These are phyloP conservation scores for Kwoniella sp. DNA, from an alignment of 768 basidiomycete genomes.

Conservation along the genomic window DNA sequence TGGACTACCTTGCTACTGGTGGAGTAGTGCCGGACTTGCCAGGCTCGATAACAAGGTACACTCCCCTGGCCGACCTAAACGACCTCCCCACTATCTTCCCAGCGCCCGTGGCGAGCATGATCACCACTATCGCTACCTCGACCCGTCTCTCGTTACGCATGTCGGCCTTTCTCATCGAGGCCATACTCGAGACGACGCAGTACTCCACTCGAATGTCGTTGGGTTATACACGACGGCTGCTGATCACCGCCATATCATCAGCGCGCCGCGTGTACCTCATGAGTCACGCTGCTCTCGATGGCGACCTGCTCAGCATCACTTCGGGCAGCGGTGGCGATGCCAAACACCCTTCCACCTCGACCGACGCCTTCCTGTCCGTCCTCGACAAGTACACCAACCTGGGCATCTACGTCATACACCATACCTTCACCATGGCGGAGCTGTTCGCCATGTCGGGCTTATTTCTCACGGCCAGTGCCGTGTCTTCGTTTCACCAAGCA, in stretches of 20 bases:
- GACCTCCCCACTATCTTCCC: conserved; percentile 46
- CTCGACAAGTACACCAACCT: conserved; percentile 52
- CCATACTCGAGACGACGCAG: conserved; percentile 45
- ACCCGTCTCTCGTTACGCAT: conserved; percentile 42
- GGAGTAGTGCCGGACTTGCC: conserved; percentile 2
- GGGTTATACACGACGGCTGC: conserved; percentile 42
- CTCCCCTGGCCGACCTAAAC: conserved; percentile 11
- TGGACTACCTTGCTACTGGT: background rate
- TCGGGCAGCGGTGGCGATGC: no score
- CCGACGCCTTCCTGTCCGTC: conserved; percentile 44
- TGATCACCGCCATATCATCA: conserved; percentile 48
- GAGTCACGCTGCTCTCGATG: conserved; percentile 1
- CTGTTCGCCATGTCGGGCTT: conserved; percentile 52
- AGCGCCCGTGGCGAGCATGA: conserved; percentile 44
- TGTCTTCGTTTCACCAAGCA: conserved; percentile 44
- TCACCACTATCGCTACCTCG: conserved; percentile 45
- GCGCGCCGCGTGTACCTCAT: conserved; percentile 48
- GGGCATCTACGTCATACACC: conserved; percentile 51
- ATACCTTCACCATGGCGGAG: conserved; percentile 51
- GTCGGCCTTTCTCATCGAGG: conserved; percentile 47
- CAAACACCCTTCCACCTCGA: background rate
- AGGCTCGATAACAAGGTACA: conserved; percentile 8
- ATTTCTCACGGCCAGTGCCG: conserved; percentile 45
- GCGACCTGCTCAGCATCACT: background rate
- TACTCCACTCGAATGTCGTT: conserved; percentile 41